Conservation (phyloP, 257 asterid species). For the Solanum tarapatanum region DNA sequence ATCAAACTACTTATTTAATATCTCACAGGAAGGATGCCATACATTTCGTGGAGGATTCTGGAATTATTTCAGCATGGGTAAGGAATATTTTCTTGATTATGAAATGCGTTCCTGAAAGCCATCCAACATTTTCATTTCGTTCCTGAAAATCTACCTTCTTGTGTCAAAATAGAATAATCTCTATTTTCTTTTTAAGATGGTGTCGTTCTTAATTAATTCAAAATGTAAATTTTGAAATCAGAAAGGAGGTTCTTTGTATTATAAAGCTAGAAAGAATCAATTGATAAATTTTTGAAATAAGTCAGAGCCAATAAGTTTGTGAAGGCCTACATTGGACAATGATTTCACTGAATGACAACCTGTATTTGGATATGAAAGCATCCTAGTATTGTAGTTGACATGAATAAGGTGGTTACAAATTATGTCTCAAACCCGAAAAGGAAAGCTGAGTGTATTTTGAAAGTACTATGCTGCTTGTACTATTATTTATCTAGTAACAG, state of each 20-base stretch:
- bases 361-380: neutral
- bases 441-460: neutral
- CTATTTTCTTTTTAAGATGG: neutral
- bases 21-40: conserved; percentile 30
- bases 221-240: neutral
- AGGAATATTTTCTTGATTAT: neutral
- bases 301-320: neutral
- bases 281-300: neutral
- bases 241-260: neutral
- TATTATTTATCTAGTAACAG: neutral
- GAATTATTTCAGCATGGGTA: conserved; percentile 56
- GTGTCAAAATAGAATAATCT: neutral
- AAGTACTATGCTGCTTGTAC: neutral
- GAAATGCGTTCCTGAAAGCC: neutral
- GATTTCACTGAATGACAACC: neutral
- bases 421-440: neutral
- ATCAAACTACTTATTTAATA: neutral
- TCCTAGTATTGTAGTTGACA: neutral
- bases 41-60: conserved; percentile 50
- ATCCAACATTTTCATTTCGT: neutral
- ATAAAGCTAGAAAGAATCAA: neutral
- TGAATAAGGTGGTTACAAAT: neutral
- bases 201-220: neutral
- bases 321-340: neutral
- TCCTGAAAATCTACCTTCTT: neutral